Evolutionary conservation across 1,139 yeast genomes (phyloP).

Genomic region (Saccharomyces hybrid): DNA sequence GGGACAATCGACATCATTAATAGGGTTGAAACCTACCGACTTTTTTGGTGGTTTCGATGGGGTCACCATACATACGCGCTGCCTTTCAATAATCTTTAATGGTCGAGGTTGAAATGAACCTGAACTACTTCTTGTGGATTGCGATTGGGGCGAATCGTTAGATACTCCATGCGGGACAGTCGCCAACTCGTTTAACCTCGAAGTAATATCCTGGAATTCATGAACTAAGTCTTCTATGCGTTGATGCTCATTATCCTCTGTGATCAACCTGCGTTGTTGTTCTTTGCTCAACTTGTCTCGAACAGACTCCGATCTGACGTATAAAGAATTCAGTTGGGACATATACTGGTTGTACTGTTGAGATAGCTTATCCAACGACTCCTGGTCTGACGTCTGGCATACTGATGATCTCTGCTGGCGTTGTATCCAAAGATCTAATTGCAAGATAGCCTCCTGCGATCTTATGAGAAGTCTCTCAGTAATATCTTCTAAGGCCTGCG

Average conservation of each 20-base stretch:
- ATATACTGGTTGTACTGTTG: conserved; percentile 19
- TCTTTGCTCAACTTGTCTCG: conserved; percentile 15
- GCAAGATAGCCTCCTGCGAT: conserved; percentile 27
- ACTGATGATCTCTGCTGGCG: conserved; percentile 15
- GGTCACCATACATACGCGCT: conserved; percentile 5
- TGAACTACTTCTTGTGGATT: conserved; percentile 14
- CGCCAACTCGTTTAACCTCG: conserved; percentile 22
- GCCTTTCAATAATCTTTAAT: conserved; percentile 23
- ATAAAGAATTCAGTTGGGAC: conserved; percentile 25
- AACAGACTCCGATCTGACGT: conserved; percentile 22
- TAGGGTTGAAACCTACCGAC: conserved; percentile 1
- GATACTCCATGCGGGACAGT: conserved; percentile 3
- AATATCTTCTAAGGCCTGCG: conserved; percentile 14
- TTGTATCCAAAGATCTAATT: conserved; percentile 25
- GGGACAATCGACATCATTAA: conserved; percentile 1
- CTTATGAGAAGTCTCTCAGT: conserved; percentile 22
- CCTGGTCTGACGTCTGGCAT: conserved; percentile 7
- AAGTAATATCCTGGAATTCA: conserved; percentile 25
- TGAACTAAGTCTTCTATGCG: conserved; percentile 20
- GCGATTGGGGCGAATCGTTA: conserved; percentile 12
- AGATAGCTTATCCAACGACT: conserved; percentile 8
- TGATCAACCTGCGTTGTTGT: conserved; percentile 7
- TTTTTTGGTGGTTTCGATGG: conserved; percentile 6
- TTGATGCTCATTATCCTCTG: conserved; percentile 6
- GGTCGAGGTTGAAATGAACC: conserved; percentile 28